Base-by-base conservation (phyloP, 2,329 filamentous ascomycete genomes). In the Penicillium sp. region DNA sequence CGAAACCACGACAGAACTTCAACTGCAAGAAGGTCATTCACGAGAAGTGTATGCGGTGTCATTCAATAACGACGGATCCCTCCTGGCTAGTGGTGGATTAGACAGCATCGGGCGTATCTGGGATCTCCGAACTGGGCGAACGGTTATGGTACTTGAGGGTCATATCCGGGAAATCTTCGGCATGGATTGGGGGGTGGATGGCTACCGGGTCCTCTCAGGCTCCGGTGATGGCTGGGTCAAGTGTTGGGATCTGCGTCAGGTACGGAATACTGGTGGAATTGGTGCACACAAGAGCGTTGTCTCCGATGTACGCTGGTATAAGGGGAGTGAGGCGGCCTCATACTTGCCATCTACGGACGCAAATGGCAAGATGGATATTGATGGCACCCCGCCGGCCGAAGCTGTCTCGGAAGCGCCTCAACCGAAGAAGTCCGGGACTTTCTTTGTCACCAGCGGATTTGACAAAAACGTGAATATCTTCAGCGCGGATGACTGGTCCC, bases 381-480 rank as follows among this genome's bases (percentile, higher is more conserved):
- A 64, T 55, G 55, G 56, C 6, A 41, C 61, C 18, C 37, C 56
- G 12, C 39, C 49, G 21, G 46, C 54, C 20, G 58, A 61, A 23
- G 52, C 59, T 56, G 8, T 17, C 7, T 40, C 56, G n/a, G 47
- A 46, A 37, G 52, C 62, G 10, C 60, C 66, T 75, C 69, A 83
- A 40, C 92, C 92, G 9, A 93, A 91, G 75, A 95, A 91, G 68
- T 87, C 90, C 0, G 90, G 92, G 40, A 96, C 92, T 0, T 97
- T 97, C 73, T 88, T 99, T 60, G 87, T 97, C 3, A 91, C 87
- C 3, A 86, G 87, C 61, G 94, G 94, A 0, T 97, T 97, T 67
- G 94, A 99, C 75, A 91, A 89, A 70, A 93, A 91, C 62, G 88
- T 99, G 73, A 96, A 97, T 69, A 83, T 99, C 61, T 97, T 95